Base-by-base conservation (phyloP, 805 yeast genomes). In the Nakazawaea sp. region DNA sequence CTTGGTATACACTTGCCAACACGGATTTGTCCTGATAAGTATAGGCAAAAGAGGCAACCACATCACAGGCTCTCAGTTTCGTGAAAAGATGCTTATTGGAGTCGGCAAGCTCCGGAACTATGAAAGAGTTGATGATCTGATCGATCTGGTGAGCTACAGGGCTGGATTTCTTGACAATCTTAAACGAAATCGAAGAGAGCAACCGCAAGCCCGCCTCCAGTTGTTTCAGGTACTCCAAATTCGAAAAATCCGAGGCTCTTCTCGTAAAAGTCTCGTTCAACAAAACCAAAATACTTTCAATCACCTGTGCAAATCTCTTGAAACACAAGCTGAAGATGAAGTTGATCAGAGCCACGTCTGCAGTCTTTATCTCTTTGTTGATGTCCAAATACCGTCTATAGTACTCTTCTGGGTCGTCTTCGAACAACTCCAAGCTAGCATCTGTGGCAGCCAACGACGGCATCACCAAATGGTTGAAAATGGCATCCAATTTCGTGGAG, bases 351-450 rank as follows among this genome's bases (percentile, higher is more conserved):
- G 76, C 77, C 25, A 66, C 62, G 43, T 70, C 77, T 4, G 76
- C 61, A 23, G 69, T 68, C 27, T 63, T 66, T 23, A 59, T 57
- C 39, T 69, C 76, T 40, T 70, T 58, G 45, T 64, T 66, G 29
- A 75, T 61, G 55, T 77, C 85, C 48, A 85, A 68, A 37, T 72
- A 72, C 36, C 78, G 66, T 55, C 86, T 84, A 38, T 90, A 77
- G 55, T 86, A 92, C 53, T 88, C 96, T 39, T 76, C 81, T 3
- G 96, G 96, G 49, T 89, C 96, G 43, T 72, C 77, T 44, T 87
- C 94, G 60, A 84, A 89, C 4, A 74, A 58, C 46, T 84, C 94
- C 39, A 86, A 62, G 15, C 77, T 75, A 5, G 71, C 77, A 37
- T 78, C 79, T 6, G 72, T 67, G 2, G 92, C 83, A 45, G 88